Evolutionary conservation across 257 asterid genomes (phyloP), one percentile per base, ranked within the genome.

Genomic region (Petrea volubilis): DNA sequence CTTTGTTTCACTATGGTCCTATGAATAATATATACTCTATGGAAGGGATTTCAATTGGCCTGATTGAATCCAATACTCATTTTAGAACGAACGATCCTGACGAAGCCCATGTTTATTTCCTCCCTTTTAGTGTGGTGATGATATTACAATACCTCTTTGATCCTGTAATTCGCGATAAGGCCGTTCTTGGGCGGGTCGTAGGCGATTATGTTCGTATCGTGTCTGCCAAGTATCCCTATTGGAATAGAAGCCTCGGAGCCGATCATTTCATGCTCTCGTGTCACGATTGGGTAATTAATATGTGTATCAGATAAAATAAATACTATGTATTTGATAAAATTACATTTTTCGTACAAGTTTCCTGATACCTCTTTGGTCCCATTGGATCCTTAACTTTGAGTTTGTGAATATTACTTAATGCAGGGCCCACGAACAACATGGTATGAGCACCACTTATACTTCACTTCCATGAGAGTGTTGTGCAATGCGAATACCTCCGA

Each of bases 341-440:
- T 15, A 50, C n/a, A n/a, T n/a, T n/a, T n/a, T n/a, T n/a, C n/a
- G n/a, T n/a, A n/a, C n/a, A n/a, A n/a, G n/a, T n/a, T n/a, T n/a
- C n/a, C n/a, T n/a, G n/a, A n/a, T n/a, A n/a, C n/a, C n/a, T n/a
- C n/a, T n/a, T 33, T 8, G 7, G 2, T 33, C 7, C 7, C 0
- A 33, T 33, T 33, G 5, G 1, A 4, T 33, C 38, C n/a, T n/a
- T n/a, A n/a, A n/a, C n/a, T n/a, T 33, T 2, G 38, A 33, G 38
- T 33, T 33, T 33, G 38, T 7, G 7, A 36, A 4, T 34, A 34
- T 9, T 0, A 27, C 31, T 24, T 8, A 11, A 53, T 60, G 73
- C 66, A 87, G 96, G 96, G 96, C 12, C 96, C 96, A 14, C 78
- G 95, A 5, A 84, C 96, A 1, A 80, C 93, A 12, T 90, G 93